Percentiles rank a stretch among this genome's conserved stretches.
phyloP scores from a whole-genome alignment of 1,284 basidiomycete genomes.

The Ustilago nuda region DNA sequence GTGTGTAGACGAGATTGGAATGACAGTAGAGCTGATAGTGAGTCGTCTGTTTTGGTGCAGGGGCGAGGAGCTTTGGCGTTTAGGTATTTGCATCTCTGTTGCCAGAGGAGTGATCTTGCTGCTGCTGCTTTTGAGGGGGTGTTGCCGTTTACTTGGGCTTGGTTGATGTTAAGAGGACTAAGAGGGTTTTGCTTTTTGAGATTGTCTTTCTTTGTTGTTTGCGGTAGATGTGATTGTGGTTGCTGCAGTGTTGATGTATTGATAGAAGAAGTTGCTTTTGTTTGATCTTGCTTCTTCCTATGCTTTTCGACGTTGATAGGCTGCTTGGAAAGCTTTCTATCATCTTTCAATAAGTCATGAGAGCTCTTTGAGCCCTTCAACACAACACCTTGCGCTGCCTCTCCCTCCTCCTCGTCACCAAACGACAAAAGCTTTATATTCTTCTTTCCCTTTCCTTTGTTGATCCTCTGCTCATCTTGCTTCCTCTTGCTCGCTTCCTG shows the following conservation, averaged over 20 bases:
- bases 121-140: neutral
- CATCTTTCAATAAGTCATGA: slow-evolving; percentile 62
- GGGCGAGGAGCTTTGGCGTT: slow-evolving; percentile 1
- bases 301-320: slow-evolving; percentile 2
- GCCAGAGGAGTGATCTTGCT: slow-evolving; percentile 9
- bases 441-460: slow-evolving; percentile 49
- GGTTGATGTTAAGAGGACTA: neutral
- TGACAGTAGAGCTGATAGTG: slow-evolving; percentile 26
- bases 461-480: slow-evolving; percentile 31
- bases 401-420: slow-evolving; percentile 63
- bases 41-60: slow-evolving; percentile 11
- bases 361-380: slow-evolving; percentile 59
- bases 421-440: slow-evolving; percentile 61
- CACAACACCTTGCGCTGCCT: slow-evolving; percentile 13
- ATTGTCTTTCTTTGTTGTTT: neutral
- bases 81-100: slow-evolving; percentile 24
- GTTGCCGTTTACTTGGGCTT: too few species aligned
- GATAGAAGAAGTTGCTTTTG: neutral
- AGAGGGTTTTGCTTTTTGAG: neutral
- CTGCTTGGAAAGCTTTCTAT: slow-evolving; percentile 52
- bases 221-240: neutral
- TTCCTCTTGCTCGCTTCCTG: slow-evolving; percentile 73
- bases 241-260: neutral
- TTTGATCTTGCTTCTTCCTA: neutral
- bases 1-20: slow-evolving; percentile 45